Evolutionary conservation across 306 rosid genomes (phyloP).

Genomic region (Mucuna pruriens): DNA sequence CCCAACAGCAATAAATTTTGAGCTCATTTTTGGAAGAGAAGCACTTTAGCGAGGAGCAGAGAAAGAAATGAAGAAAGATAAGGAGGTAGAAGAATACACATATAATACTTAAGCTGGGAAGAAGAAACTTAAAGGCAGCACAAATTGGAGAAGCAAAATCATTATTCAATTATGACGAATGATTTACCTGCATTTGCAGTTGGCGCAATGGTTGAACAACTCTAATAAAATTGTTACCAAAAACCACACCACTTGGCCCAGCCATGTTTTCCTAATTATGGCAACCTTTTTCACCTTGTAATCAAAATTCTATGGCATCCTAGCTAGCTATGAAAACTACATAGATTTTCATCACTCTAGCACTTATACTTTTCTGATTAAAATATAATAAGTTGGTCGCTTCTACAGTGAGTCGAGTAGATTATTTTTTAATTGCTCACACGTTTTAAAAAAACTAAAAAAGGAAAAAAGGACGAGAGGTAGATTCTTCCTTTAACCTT

Average conservation of each 20-base stretch:
- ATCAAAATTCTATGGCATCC: slow-evolving; percentile 3
- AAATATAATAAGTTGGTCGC: not conserved
- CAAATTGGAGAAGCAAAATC: slow-evolving; percentile 17
- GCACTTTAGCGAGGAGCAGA: not conserved
- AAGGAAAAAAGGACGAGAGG: not conserved
- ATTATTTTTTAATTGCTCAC: not conserved
- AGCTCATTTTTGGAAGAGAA: slow-evolving; percentile 9
- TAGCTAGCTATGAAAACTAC: not conserved
- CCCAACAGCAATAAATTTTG: not conserved
- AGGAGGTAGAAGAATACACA: not conserved
- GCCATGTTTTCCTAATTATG: slow-evolving; percentile 45
- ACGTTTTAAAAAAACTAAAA: not conserved
- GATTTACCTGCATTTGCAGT: not conserved
- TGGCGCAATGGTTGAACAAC: not conserved
- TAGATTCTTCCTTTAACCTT: slow-evolving; percentile 22
- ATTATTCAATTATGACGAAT: slow-evolving; percentile 40
- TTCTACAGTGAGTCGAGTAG: not conserved
- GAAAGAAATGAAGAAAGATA: not conserved
- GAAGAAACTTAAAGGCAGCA: not conserved
- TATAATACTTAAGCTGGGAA: not conserved
- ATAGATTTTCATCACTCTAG: not conserved
- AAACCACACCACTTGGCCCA: slow-evolving; percentile 26
- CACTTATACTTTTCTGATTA: not conserved
- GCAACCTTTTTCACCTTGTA: slow-evolving; percentile 42
- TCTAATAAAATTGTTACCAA: slow-evolving; percentile 21